phyloP scores from a whole-genome alignment of 2,329 filamentous ascomycete genomes.

The Colletotrichum salicis region DNA sequence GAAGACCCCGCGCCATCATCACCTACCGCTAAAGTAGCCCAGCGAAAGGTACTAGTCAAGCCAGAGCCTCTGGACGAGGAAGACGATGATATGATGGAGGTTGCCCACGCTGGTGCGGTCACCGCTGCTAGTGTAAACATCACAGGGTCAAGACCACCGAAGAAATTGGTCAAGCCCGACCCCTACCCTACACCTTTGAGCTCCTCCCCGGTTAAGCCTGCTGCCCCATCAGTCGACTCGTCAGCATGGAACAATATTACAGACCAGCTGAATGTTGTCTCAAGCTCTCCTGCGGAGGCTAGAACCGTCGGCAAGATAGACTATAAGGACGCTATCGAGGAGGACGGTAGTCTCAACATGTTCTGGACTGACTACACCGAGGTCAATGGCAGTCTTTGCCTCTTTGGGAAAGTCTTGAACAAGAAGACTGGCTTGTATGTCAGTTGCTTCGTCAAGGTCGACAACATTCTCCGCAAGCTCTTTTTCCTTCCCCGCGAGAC shows the following conservation, averaged over 20 bases:
- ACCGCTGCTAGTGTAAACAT: constrained; percentile 83
- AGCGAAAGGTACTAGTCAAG: constrained; percentile 71
- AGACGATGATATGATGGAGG: constrained; percentile 87
- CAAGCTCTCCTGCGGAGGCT: constrained; percentile 73
- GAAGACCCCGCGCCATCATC: constrained; percentile 84
- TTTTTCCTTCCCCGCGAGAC: constrained; percentile 88
- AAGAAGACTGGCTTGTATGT: constrained; percentile 82
- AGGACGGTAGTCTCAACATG: constrained; percentile 90
- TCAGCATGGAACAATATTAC: constrained; percentile 90
- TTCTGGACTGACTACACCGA: constrained; percentile 99
- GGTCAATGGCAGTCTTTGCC: constrained; percentile 87
- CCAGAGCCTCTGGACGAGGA: constrained; percentile 68
- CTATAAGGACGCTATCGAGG: constrained; percentile 87
- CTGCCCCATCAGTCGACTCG: constrained; percentile 75
- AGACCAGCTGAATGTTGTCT: constrained; percentile 85
- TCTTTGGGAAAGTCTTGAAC: constrained; percentile 96
- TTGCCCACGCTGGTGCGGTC: constrained; percentile 79
- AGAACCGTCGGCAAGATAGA: constrained; percentile 81
- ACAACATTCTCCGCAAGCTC: constrained; percentile 92
- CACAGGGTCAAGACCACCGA: constrained; percentile 79
- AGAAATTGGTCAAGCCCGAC: constrained; percentile 76
- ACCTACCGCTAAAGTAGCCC: constrained; percentile 80
- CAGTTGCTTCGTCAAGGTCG: constrained; percentile 95
- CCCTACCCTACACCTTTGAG: constrained; percentile 76
- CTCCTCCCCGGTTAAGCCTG: constrained; percentile 77